Evolutionary conservation across 78 protist species (phyloP).

Genomic region (Dictyostelium brefeldianum): DNA sequence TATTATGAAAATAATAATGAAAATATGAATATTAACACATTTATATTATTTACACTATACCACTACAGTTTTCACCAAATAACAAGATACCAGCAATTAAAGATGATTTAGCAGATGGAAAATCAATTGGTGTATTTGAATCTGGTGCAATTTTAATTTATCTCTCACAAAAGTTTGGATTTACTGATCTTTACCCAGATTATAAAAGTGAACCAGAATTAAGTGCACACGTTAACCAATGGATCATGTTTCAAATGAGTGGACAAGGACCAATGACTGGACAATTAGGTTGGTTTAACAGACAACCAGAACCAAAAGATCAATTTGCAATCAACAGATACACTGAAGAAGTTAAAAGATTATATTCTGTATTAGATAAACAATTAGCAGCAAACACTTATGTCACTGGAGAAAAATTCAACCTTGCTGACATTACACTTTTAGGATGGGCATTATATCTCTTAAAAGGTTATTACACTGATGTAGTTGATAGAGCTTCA

Average conservation of each 20-base stretch:
- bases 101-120: constrained; percentile 55
- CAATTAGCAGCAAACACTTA: constrained; percentile 73
- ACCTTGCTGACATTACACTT: constrained; percentile 89
- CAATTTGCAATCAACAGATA: constrained; percentile 85
- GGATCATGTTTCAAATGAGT: constrained; percentile 65
- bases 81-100: constrained; percentile 89
- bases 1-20: not conserved
- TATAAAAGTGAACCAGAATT: not conserved
- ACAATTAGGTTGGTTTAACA: constrained; percentile 88
- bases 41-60: not conserved
- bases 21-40: not conserved
- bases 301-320: constrained; percentile 80
- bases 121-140: constrained; percentile 85
- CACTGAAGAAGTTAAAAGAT: constrained; percentile 86
- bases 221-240: not conserved
- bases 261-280: constrained; percentile 85
- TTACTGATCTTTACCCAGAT: constrained; percentile 51
- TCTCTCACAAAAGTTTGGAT: constrained; percentile 83
- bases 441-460: constrained; percentile 20
- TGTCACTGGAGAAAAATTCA: constrained; percentile 87
- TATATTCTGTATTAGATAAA: constrained; percentile 86
- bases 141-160: constrained; percentile 89
- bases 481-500: not conserved
- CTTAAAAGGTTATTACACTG: not conserved
- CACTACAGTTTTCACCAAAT: constrained; percentile 83